Percentiles rank a stretch among this genome's conserved stretches.
These are phyloP conservation scores for Tetracentron sinense DNA, from an alignment of 164 flowering plant species.

Conservation along the genomic window DNA sequence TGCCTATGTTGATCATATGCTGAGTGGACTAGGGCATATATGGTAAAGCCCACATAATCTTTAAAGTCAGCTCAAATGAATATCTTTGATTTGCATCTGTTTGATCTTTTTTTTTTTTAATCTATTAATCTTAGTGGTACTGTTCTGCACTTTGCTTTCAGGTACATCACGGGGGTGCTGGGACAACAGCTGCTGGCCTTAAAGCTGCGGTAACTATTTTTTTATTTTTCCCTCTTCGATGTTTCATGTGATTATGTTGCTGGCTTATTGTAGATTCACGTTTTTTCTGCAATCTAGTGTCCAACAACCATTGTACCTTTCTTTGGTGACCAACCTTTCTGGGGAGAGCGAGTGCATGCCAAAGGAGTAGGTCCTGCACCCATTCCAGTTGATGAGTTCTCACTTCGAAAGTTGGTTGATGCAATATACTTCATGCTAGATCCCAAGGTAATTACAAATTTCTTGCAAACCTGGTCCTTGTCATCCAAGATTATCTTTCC, in stretches of 20 bases:
- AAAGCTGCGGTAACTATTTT: conserved; percentile 67
- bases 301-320: conserved; percentile 93
- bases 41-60: no score
- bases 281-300: conserved; percentile 47
- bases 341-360: conserved; percentile 96
- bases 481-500: neutral
- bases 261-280: conserved; percentile 3
- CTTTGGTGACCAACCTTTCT: conserved; percentile 97
- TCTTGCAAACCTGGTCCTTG: neutral
- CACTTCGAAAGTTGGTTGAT: conserved; percentile 63
- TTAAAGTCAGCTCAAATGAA: no score
- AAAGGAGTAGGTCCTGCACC: conserved; percentile 97
- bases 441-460: conserved; percentile 51
- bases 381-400: conserved; percentile 84
- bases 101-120: neutral
- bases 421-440: conserved; percentile 87
- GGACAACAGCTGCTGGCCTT: conserved; percentile 96
- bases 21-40: neutral
- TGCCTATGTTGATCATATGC: no score
- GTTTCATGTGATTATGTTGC: neutral
- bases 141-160: conserved; percentile 24
- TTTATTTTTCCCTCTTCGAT: neutral
- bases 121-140: neutral
- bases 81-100: neutral
- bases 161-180: conserved; percentile 99